Evolutionary conservation across 805 yeast species (phyloP).

Genomic region (Blastobotrys chiropterorum): DNA sequence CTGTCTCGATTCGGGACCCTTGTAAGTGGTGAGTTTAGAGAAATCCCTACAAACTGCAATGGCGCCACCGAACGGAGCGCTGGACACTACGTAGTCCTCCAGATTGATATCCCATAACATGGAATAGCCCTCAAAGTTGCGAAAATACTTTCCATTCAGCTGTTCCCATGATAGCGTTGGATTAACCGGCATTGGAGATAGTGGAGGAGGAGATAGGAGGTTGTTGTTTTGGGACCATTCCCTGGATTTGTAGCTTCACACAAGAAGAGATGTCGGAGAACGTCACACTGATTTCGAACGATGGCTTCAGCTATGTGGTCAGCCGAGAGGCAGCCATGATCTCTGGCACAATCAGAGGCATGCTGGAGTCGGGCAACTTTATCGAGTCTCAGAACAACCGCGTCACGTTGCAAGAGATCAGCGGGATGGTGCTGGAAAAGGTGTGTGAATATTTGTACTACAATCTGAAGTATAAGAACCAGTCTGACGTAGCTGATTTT

Average conservation of each 20-base stretch:
- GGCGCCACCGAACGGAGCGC: conserved; percentile 50
- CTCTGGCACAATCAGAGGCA: conserved; percentile 54
- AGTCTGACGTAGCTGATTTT: conserved; percentile 71
- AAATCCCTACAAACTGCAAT: conserved; percentile 40
- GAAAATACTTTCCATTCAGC: conserved; percentile 62
- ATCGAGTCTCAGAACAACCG: conserved; percentile 53
- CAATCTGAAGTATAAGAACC: conserved; percentile 54
- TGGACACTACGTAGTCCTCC: conserved; percentile 39
- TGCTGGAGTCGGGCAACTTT: conserved; percentile 40
- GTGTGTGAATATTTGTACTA: conserved; percentile 82
- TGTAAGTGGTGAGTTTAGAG: conserved; percentile 25
- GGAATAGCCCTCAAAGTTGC: conserved; percentile 51
- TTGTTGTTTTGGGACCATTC: no score
- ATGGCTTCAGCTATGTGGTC: conserved; percentile 56
- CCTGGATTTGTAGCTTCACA: no score
- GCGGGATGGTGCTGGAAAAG: conserved; percentile 65
- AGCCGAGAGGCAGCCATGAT: conserved; percentile 70
- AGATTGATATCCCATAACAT: conserved; percentile 46
- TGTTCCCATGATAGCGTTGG: conserved; percentile 59
- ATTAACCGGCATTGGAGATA: conserved; percentile 17
- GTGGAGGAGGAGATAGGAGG: no score
- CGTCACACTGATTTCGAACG: conserved; percentile 68
- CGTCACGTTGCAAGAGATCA: conserved; percentile 56
- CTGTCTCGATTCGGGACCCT: conserved; percentile 16
- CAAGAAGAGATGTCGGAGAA: no score